Evolutionary conservation across 495 filamentous ascomycete genomes (phyloP).

Genomic region (Cudoniella acicularis): DNA sequence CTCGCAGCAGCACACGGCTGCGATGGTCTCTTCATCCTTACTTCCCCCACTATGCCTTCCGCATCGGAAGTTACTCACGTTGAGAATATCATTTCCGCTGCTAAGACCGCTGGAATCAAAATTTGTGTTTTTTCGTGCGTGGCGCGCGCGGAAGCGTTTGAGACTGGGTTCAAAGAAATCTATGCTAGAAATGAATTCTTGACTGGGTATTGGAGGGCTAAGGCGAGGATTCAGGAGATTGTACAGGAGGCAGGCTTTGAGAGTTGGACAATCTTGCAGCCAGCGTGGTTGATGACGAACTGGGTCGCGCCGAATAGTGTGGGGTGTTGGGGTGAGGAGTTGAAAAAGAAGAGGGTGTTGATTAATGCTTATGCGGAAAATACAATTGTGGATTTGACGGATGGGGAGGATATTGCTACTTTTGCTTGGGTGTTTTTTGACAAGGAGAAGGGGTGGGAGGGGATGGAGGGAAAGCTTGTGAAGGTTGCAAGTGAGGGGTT

Average conservation of each 20-base stretch:
- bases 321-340: background rate
- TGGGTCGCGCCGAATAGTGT: background rate
- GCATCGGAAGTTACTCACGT: slow-evolving; percentile 31
- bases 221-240: background rate
- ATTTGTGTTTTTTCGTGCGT: background rate
- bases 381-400: background rate
- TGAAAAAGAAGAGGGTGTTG: background rate
- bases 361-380: background rate
- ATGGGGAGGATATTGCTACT: background rate
- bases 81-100: slow-evolving; percentile 33
- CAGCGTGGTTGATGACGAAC: background rate
- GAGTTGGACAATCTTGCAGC: background rate
- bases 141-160: background rate
- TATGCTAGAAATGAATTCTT: background rate
- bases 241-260: background rate
- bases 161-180: background rate
- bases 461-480: background rate
- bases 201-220: background rate
- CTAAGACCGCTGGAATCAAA: slow-evolving; percentile 10
- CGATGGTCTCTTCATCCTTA: slow-evolving; percentile 44
- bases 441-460: background rate
- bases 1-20: slow-evolving; percentile 35
- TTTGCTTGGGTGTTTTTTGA: background rate
- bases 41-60: slow-evolving; percentile 23
- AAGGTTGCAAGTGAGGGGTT: background rate